These are phyloP conservation scores for Candida tammaniensis DNA, from an alignment of 805 yeast genomes.

Conservation along the genomic window DNA sequence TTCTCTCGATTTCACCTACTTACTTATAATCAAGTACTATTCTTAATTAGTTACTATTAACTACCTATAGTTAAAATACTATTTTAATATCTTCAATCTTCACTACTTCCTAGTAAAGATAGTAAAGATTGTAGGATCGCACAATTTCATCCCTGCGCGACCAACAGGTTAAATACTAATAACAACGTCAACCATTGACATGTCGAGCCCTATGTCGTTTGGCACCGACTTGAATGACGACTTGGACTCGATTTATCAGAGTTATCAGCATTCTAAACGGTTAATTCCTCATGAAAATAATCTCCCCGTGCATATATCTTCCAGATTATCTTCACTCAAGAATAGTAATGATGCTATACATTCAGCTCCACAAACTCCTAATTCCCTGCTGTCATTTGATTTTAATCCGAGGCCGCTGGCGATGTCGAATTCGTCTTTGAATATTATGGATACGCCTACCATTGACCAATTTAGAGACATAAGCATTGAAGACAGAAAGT, in stretches of 20 bases:
- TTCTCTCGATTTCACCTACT: too few relatives aligned
- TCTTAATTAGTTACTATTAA: too few relatives aligned
- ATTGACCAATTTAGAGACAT: slow-evolving; percentile 20
- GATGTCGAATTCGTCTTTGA: slow-evolving; percentile 33
- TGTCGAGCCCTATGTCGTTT: too few relatives aligned
- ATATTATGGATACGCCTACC: slow-evolving; percentile 32
- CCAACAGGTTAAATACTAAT: too few relatives aligned
- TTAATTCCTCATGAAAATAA: slow-evolving; percentile 10
- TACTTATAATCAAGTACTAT: too few relatives aligned
- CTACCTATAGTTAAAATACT: too few relatives aligned
- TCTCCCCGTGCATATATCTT: slow-evolving; percentile 22
- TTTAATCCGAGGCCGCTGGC: slow-evolving; percentile 25
- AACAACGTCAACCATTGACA: too few relatives aligned
- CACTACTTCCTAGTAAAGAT: too few relatives aligned
- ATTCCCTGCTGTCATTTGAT: slow-evolving; percentile 30
- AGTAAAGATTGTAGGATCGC: too few relatives aligned
- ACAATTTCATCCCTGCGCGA: too few relatives aligned
- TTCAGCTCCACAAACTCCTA: slow-evolving; percentile 32
- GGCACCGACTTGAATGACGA: slow-evolving; percentile 19
- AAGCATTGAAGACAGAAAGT: slow-evolving; percentile 10
- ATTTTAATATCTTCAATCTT: too few relatives aligned
- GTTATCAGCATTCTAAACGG: slow-evolving; percentile 13
- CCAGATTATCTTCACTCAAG: slow-evolving; percentile 21
- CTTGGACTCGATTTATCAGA: slow-evolving; percentile 24
- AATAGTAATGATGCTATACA: slow-evolving; percentile 14